Conservation (phyloP, 208 protist species). For the Trichomonas gallinae region DNA sequence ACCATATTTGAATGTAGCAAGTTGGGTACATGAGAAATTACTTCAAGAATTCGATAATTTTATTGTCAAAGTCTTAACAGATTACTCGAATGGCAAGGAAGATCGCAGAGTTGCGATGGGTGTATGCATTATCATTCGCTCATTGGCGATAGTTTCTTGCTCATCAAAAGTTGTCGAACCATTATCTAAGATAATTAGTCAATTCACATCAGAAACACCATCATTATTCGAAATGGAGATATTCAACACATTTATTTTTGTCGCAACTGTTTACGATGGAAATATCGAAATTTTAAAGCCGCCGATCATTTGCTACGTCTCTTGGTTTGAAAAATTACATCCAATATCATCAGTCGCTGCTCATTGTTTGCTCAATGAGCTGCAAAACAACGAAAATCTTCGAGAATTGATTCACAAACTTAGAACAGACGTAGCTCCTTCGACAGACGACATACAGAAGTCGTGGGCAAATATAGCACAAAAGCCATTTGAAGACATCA, state of each 20-base stretch:
- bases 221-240: slow-evolving; percentile 20
- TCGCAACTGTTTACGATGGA: neutral
- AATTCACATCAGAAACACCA: neutral
- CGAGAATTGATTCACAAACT: neutral
- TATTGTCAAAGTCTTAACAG: neutral
- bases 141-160: neutral
- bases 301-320: neutral
- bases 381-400: neutral
- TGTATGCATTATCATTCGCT: neutral
- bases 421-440: neutral
- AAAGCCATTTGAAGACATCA: neutral
- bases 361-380: neutral
- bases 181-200: neutral
- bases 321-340: neutral
- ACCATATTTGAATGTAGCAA: neutral
- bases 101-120: neutral
- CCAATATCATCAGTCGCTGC: neutral
- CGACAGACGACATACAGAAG: neutral
- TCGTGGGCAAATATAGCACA: neutral
- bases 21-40: neutral
- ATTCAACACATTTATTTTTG: neutral
- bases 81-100: neutral
- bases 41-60: neutral
- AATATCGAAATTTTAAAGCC: neutral
- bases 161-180: neutral